Evolutionary conservation across 202 grass and related monocot genomes (phyloP).

Genomic region (Dendrocalamus latiflorus): DNA sequence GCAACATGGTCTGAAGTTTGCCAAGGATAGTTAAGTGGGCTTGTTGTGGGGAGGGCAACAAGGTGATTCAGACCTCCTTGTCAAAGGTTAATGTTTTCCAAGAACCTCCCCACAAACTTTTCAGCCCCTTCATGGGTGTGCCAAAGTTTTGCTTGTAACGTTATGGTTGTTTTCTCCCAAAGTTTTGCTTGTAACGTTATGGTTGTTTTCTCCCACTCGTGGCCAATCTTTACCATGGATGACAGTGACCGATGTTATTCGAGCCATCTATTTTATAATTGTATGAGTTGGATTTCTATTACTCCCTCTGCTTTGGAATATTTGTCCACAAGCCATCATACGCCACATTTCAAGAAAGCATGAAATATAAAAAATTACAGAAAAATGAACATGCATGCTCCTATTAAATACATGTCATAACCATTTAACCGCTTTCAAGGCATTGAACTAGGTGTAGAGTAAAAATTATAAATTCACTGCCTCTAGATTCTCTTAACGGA

Average conservation of each 20-base stretch:
- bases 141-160: constrained; percentile 30
- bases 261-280: background rate
- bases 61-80: background rate
- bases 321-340: no score
- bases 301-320: no score
- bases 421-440: no score
- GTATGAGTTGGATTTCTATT: background rate
- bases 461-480: no score
- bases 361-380: no score
- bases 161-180: no score
- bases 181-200: background rate
- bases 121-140: background rate
- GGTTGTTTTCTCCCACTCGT: background rate
- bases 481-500: no score
- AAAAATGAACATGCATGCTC: no score
- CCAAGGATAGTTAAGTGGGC: constrained; percentile 23
- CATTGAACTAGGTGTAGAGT: no score
- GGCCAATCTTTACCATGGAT: background rate
- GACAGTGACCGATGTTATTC: background rate
- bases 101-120: background rate
- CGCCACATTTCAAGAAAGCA: no score
- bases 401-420: no score
- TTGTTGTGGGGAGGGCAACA: background rate
- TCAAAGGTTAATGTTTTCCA: background rate
- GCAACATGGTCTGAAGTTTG: constrained; percentile 34